Percentiles rank a stretch among this genome's conserved stretches.
These are phyloP conservation scores for Eucalyptus viminalis DNA, from an alignment of 345 rosid species.

Conservation along the genomic window DNA sequence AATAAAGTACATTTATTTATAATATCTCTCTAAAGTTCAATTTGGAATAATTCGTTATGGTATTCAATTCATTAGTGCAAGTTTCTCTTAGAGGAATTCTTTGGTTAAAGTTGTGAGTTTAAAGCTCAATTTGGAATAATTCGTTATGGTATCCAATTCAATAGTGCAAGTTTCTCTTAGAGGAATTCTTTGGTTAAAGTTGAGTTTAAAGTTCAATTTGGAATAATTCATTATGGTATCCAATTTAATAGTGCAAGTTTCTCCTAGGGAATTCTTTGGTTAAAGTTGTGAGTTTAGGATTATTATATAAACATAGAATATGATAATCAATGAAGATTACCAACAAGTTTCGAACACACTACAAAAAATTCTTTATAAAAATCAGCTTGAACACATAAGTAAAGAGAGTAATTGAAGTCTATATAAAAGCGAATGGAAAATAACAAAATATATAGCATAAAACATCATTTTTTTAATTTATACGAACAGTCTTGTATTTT, in stretches of 20 bases:
- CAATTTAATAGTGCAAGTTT: too few species aligned
- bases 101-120: too few species aligned
- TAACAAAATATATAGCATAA: neutral
- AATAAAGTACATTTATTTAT: neutral
- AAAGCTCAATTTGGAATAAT: neutral
- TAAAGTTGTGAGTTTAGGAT: neutral
- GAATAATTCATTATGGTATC: too few species aligned
- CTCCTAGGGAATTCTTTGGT: neutral
- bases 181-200: too few species aligned
- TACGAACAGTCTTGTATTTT: neutral
- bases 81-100: too few species aligned
- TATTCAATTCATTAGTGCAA: too few species aligned
- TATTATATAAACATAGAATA: neutral
- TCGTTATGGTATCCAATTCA: neutral
- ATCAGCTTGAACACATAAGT: neutral
- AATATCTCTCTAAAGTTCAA: neutral
- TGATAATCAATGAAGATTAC: neutral
- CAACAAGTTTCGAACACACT: neutral
- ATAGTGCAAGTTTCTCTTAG: neutral
- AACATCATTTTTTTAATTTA: neutral
- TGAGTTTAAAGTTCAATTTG: neutral
- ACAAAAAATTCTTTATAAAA: neutral
- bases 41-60: too few species aligned
- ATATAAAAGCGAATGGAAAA: neutral
- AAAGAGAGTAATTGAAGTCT: neutral